Evolutionary conservation across 192 early-diverging fungal species (phyloP).

Genomic region (Chytriomyces sp.): DNA sequence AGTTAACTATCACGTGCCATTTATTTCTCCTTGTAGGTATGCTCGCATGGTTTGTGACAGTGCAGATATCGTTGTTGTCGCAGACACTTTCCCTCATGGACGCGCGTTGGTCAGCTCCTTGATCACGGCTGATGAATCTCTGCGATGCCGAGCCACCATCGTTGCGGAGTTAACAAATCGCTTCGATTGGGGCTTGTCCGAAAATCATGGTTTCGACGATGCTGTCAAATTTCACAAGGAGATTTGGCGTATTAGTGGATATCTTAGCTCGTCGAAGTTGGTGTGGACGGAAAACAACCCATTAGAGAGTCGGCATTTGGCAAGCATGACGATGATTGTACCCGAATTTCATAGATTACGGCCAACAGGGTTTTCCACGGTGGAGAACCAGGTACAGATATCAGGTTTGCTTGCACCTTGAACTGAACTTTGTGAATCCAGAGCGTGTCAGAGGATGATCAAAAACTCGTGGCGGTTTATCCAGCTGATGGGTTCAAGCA

Average conservation of each 20-base stretch:
- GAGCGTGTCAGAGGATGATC: not conserved
- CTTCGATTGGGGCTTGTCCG: slow-evolving; percentile 11
- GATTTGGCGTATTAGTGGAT: not conserved
- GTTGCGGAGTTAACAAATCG: slow-evolving; percentile 18
- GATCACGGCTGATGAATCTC: not conserved
- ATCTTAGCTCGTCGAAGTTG: not conserved
- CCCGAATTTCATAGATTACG: not conserved
- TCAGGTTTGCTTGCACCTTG: not conserved
- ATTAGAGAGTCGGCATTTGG: not conserved
- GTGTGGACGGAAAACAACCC: not conserved
- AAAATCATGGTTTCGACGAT: not conserved
- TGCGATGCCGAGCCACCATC: not conserved
- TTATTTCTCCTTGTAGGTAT: too few relatives aligned
- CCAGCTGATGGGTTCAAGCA: not conserved
- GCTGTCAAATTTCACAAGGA: too few relatives aligned
- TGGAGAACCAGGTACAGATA: not conserved
- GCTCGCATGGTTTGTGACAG: not conserved
- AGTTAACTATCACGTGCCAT: too few relatives aligned
- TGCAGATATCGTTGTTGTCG: slow-evolving; percentile 10
- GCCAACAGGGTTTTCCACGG: not conserved
- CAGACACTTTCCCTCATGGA: slow-evolving; percentile 19
- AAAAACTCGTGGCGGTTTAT: not conserved
- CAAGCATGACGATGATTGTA: not conserved
- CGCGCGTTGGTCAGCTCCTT: not conserved
- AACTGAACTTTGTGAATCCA: not conserved